Base-by-base conservation (phyloP, 2,329 filamentous ascomycete species). In the Trichophyton equinum region DNA sequence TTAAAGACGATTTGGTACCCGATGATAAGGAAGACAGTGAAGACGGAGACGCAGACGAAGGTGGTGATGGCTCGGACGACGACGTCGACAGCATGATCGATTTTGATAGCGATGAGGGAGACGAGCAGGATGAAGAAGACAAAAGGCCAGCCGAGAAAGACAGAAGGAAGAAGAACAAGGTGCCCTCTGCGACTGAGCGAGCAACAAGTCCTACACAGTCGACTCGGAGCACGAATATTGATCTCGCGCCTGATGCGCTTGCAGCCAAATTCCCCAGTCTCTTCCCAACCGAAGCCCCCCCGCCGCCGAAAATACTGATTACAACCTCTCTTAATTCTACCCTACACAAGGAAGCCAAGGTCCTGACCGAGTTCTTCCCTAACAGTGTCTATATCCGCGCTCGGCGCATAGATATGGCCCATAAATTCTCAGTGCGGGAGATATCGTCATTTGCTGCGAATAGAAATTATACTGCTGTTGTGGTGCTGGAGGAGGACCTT, bases 341-440 rank as follows among this genome's bases (percentile, higher is more conserved):
- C 1, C 83, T 97, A 11, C 92, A 99, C 78, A 75, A 86, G 64
- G 85, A 95, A 78, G 91, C 90, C 57, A 75, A 88, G 62, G 80
- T 91, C 46, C 82, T 97, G 63, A 88, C 86, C 63, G 82, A 82
- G 8, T 78, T 97, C 63, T 95, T 97, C 76, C 92, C 94, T 61
- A 86, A 87, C 73, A 81, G 79, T 67, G 80, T 78, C 51, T 96
- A 97, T 75, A 88, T 99, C 67, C 89, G 85, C 87, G 94, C 62
- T 91, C 88, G 6, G 84, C 85, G 9, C 91, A 96, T 73, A 85
- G 85, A 59, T 90, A 91, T 73, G 84, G 85, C 7, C 7, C 85
- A 96, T 79, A 95, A 95, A 72, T 97, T 96, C 78, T 92, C 87
- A 25, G 81, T 99, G 25, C 83, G 88, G 57, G 94, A 99, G 73